Evolutionary conservation across 495 filamentous ascomycete species (phyloP), one percentile per base, ranked within the genome.

Genomic region (Astrocystis sublimbata): DNA sequence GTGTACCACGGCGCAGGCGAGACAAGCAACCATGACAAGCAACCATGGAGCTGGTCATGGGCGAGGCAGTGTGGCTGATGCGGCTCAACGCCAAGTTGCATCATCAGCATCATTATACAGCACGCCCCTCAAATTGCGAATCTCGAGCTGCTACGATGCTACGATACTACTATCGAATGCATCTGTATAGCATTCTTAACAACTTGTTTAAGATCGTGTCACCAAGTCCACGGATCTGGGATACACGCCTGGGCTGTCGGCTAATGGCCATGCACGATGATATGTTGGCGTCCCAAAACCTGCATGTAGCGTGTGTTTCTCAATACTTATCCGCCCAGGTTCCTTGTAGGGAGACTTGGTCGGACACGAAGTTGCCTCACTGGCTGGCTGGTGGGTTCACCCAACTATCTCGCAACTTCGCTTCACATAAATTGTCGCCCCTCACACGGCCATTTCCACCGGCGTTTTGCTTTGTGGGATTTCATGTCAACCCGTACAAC

Each of bases 41-140:
- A n/a, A 30, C 24, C 46, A 49, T 49, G 46, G 15, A 23, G 46
- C 28, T 49, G 17, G 24, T 15, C 15, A 49, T 30, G 17, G 49
- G 35, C 49, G 17, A 52, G 49, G 30, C 49, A 52, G n/a, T 35
- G 49, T 52, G 49, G 21, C 49, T 35, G 30, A 52, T 52, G 49
- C 28, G 49, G 49, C 49, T 52, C 49, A 52, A 35, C 4, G 30
- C 49, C 49, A 35, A 52, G 28, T 6, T 30, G 49, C 30, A 21
- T 28, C 30, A 21, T 28, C 2, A 10, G 21, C 49, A 52, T 35
- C 30, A 51, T 33, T 5, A 30, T 23, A 51, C 49, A 19, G 49
- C 49, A 52, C 30, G 21, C 47, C 28, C 45, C 13, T 30, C 15
- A 24, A 6, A 24, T 3, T 2, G 28, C 17, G 24, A 30, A 13